Base-by-base conservation (phyloP, 2,329 filamentous ascomycete species). In the Alternaria gaisen region DNA sequence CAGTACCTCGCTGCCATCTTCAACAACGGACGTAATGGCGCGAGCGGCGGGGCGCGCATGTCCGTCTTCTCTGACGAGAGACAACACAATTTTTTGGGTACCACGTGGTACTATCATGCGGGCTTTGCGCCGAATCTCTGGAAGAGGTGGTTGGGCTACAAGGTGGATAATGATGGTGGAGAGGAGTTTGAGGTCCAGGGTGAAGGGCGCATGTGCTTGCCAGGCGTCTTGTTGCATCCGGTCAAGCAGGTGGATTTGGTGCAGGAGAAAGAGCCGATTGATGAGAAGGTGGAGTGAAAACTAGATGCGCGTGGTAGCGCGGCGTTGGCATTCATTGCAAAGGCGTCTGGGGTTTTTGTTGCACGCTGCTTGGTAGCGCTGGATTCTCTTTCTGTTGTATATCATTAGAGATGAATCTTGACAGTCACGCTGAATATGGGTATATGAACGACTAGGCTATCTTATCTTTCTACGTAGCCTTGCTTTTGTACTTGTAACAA, bases 101-200 rank as follows among this genome's bases (percentile, higher is more conserved):
- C 81, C 10, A 85, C 79, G 3, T 86, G 84, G 82, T 86, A 86
- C 67, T 85, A 85, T 56, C 78, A 86, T 60, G 82, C 83, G 1
- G 83, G 81, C 0, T 83, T 84, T 61, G 80, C 83, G 11, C 81
- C 82, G 5, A 86, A 86, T 68, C 61, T 87, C 32, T 87, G 84
- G 82, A 83, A 83, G 70, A 68, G 85, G 9, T 87, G 85, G 85
- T 69, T 87, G 40, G 85, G 85, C 0, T 83, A 82, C 59, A 81
- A 80, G 58, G 82, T 84, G n/a, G 82, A 85, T 65, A 79, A 80
- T 42, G 83, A 84, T 74, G 83, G 83, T 0, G 82, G 82, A 0
- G 77, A 80, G 63, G 67, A 80, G 48, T 75, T 76, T 40, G 83
- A 85, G 71, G 58, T 80, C 38, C 76, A 72, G 20, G 77, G 78